These are phyloP conservation scores for Gossypium turneri DNA, from an alignment of 345 rosid species.

Conservation along the genomic window DNA sequence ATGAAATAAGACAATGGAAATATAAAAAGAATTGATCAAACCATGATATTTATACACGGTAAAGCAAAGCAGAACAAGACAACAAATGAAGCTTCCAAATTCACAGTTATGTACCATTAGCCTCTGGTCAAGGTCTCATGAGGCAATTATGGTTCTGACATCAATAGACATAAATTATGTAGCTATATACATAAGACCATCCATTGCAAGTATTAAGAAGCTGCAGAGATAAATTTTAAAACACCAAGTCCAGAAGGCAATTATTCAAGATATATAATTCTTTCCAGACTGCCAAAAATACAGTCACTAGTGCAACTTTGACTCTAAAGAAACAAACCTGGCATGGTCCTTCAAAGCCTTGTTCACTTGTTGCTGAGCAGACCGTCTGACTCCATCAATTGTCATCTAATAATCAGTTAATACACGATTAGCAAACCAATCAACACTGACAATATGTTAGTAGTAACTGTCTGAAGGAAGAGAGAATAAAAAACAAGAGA, in stretches of 20 bases:
- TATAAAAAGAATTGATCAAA: background rate
- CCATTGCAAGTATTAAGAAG: background rate
- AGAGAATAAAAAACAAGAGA: background rate
- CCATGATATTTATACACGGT: background rate
- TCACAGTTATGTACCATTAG: background rate
- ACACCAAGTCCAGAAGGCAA: background rate
- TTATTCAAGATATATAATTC: background rate
- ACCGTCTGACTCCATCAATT: slow-evolving; percentile 89
- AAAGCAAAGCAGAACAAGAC: background rate
- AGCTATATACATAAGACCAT: background rate
- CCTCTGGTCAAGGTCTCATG: background rate
- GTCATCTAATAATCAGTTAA: slow-evolving; percentile 59
- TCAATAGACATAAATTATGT: background rate
- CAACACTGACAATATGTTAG: slow-evolving; percentile 11
- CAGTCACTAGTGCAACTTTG: background rate
- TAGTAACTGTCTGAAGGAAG: background rate
- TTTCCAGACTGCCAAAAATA: background rate
- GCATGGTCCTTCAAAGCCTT: slow-evolving; percentile 87
- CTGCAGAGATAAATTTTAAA: background rate
- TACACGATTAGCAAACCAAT: slow-evolving; percentile 14
- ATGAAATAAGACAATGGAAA: background rate
- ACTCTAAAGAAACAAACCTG: slow-evolving; percentile 44
- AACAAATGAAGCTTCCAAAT: background rate
- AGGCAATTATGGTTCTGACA: background rate
- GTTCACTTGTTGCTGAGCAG: slow-evolving; percentile 90